These are phyloP conservation scores for Alternaria postmessia DNA, from an alignment of 2,329 filamentous ascomycete species.

Conservation along the genomic window DNA sequence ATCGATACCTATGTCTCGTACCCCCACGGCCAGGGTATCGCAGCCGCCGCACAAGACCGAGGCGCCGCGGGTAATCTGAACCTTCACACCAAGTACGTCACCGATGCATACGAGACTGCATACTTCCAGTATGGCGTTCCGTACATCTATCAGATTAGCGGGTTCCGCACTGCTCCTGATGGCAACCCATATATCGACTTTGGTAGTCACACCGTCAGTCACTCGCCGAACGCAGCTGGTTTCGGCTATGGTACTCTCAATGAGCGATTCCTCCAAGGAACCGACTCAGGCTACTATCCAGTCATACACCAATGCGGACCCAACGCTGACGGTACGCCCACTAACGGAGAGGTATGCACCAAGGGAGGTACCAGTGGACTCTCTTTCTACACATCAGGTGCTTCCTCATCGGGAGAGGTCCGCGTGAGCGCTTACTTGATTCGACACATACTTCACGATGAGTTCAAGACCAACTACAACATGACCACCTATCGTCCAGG, in stretches of 20 bases:
- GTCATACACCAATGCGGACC: slow-evolving; percentile 15
- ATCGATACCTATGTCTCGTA: slow-evolving; percentile 19
- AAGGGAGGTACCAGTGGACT: slow-evolving; percentile 16
- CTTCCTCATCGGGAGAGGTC: slow-evolving; percentile 13
- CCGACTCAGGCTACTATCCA: slow-evolving; percentile 1
- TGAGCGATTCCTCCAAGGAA: slow-evolving; percentile 9
- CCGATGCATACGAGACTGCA: slow-evolving; percentile 14
- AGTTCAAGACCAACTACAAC: slow-evolving; percentile 15
- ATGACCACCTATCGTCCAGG: slow-evolving; percentile 14
- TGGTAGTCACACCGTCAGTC: slow-evolving; percentile 16
- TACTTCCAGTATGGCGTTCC: slow-evolving; percentile 18
- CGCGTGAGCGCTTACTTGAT: slow-evolving; percentile 14
- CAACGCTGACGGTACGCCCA: slow-evolving; percentile 6
- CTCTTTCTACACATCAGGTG: slow-evolving; percentile 12
- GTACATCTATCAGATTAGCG: slow-evolving; percentile 17
- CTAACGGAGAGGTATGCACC: not conserved
- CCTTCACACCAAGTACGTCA: slow-evolving; percentile 17
- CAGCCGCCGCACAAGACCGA: slow-evolving; percentile 15
- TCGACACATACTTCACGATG: slow-evolving; percentile 9
- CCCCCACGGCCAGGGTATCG: slow-evolving; percentile 15
- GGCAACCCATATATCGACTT: slow-evolving; percentile 16
- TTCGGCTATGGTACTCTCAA: slow-evolving; percentile 10
- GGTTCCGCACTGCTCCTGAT: slow-evolving; percentile 10
- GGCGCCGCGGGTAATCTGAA: slow-evolving; percentile 15
- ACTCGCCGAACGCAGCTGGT: slow-evolving; percentile 14